Evolutionary conservation across 306 rosid genomes (phyloP).

Genomic region (Cicer arietinum): DNA sequence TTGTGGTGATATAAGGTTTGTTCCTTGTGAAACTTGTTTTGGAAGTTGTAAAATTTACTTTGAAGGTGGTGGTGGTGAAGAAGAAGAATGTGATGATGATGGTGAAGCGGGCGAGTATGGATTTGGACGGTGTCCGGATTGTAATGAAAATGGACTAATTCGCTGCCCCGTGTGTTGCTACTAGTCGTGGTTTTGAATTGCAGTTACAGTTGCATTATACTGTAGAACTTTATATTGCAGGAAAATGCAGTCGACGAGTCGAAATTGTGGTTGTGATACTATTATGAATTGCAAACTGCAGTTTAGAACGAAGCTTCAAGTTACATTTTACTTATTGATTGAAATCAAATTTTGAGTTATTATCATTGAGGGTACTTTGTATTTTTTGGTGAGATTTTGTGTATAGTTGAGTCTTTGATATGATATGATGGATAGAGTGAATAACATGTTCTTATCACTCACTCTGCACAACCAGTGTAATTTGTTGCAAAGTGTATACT

Average conservation of each 20-base stretch:
- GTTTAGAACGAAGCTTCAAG: slow-evolving; percentile 39
- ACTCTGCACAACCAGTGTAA: slow-evolving; percentile 42
- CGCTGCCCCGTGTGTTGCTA: slow-evolving; percentile 80
- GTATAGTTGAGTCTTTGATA: slow-evolving; percentile 60
- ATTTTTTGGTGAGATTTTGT: slow-evolving; percentile 49
- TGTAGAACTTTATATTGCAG: too few species aligned
- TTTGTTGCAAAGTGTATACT: slow-evolving; percentile 48
- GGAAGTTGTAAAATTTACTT: slow-evolving; percentile 94
- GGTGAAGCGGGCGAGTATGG: slow-evolving; percentile 59
- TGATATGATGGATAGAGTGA: slow-evolving; percentile 45
- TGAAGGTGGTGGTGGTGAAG: slow-evolving; percentile 52
- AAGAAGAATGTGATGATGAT: slow-evolving; percentile 42
- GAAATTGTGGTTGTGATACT: too few species aligned
- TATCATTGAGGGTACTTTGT: slow-evolving; percentile 29
- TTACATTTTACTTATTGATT: slow-evolving; percentile 37
- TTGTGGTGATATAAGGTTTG: slow-evolving; percentile 92
- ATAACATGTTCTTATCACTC: slow-evolving; percentile 52
- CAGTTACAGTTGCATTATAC: too few species aligned
- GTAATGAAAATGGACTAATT: slow-evolving; percentile 90
- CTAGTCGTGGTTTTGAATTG: slow-evolving; percentile 3
- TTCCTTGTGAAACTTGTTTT: slow-evolving; percentile 89
- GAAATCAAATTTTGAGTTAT: slow-evolving; percentile 43
- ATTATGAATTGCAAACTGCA: too few species aligned
- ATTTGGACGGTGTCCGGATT: slow-evolving; percentile 85
- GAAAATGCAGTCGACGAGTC: too few species aligned